These are phyloP conservation scores for Yamadazyma diospyri DNA, from an alignment of 1,139 yeast species.

Conservation along the genomic window DNA sequence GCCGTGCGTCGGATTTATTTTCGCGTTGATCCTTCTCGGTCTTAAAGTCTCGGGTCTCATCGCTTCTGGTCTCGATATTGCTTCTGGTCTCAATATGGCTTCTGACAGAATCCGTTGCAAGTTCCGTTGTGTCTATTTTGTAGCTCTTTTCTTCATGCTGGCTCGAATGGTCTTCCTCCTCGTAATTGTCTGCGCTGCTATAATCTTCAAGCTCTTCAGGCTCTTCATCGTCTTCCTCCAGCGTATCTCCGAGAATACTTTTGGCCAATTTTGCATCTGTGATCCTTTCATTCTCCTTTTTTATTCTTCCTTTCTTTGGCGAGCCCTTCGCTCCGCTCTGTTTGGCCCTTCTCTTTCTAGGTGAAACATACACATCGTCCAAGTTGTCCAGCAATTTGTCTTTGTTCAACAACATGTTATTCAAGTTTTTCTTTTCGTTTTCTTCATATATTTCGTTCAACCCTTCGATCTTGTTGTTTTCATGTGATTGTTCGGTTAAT, in stretches of 20 bases:
- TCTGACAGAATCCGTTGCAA: no score
- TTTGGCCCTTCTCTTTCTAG: slow-evolving; percentile 6
- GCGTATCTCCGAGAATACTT: slow-evolving; percentile 4
- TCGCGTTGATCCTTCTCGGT: no score
- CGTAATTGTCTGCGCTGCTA: slow-evolving; percentile 6
- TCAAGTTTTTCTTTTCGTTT: slow-evolving; percentile 18
- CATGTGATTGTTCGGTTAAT: slow-evolving; percentile 12
- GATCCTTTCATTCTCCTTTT: slow-evolving; percentile 1
- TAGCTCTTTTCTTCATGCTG: no score
- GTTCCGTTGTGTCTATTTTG: no score
- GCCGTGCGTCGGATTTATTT: no score
- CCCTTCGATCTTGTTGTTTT: slow-evolving; percentile 13
- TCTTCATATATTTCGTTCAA: slow-evolving; percentile 22
- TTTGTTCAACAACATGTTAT: slow-evolving; percentile 17
- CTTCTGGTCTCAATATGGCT: no score
- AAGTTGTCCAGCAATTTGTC: slow-evolving; percentile 18
- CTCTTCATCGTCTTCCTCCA: slow-evolving; percentile 4
- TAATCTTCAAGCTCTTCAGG: slow-evolving; percentile 7
- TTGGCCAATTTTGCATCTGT: slow-evolving; percentile 6
- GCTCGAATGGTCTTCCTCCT: slow-evolving; percentile 2
- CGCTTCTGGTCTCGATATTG: no score
- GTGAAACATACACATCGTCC: slow-evolving; percentile 15
- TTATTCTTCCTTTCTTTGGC: neutral
- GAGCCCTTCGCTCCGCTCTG: neutral
- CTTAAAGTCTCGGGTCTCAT: no score